Evolutionary conservation across 2,329 filamentous ascomycete genomes (phyloP).

Genomic region (Fusarium bulbicola): DNA sequence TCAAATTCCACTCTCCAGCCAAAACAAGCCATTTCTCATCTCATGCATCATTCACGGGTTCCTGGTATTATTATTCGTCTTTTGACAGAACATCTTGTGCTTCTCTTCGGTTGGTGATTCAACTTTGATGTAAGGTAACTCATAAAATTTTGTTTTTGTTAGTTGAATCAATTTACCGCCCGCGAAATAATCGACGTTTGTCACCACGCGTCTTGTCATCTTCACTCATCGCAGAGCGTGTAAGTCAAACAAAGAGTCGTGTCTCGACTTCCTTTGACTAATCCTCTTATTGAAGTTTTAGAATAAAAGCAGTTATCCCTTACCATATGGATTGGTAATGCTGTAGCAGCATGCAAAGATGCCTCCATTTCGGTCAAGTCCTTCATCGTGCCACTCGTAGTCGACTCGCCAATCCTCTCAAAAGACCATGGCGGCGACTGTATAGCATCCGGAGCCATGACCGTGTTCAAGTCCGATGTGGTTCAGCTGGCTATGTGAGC

Average conservation of each 20-base stretch:
- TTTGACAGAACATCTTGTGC: not conserved
- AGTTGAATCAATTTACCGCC: not conserved
- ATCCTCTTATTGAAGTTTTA: not conserved
- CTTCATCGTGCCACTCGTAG: conserved; percentile 19
- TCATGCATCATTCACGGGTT: not conserved
- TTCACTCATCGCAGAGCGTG: not conserved
- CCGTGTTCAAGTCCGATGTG: conserved; percentile 57
- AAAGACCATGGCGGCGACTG: conserved; percentile 4
- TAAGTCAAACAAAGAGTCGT: not conserved
- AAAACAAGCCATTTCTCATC: conserved; percentile 1
- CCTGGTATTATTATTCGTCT: not conserved
- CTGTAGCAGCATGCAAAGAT: conserved; percentile 37
- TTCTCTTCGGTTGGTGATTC: not conserved
- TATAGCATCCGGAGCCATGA: conserved; percentile 45
- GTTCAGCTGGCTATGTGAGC: conserved; percentile 59
- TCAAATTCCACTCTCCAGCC: not conserved
- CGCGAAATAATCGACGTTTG: not conserved
- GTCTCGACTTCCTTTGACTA: not conserved
- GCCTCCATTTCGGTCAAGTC: conserved; percentile 16
- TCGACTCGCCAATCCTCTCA: not conserved
- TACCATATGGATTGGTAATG: conserved; percentile 16
- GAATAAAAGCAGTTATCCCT: not conserved
- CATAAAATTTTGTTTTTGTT: not conserved
- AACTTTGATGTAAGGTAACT: not conserved
- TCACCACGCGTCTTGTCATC: not conserved